Evolutionary conservation across 2,329 filamentous ascomycete species (phyloP).

Genomic region (Pseudocercospora musae): DNA sequence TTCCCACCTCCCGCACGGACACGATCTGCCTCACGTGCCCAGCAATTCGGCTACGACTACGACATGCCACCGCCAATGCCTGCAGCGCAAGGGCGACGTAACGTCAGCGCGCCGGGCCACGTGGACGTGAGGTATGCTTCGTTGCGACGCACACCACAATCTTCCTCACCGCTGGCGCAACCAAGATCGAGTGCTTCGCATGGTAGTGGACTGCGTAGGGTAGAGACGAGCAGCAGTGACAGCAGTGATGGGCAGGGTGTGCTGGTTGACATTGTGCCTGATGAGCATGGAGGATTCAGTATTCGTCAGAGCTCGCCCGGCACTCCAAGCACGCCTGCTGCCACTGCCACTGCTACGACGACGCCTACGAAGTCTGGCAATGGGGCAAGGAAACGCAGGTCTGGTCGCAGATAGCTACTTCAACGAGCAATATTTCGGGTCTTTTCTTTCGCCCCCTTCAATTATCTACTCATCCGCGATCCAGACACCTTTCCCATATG

Average conservation of each 20-base stretch:
- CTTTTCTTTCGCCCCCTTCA: too few relatives aligned
- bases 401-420: constrained; percentile 17
- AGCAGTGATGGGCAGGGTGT: constrained; percentile 32
- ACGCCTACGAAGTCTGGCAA: constrained; percentile 16
- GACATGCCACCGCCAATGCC: constrained; percentile 33
- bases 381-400: constrained; percentile 24
- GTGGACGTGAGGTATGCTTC: constrained; percentile 34
- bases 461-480: neutral
- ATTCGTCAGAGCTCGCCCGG: constrained; percentile 16
- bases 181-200: constrained; percentile 6
- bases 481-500: neutral
- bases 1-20: constrained; percentile 35
- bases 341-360: constrained; percentile 9
- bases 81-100: constrained; percentile 35
- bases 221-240: constrained; percentile 24
- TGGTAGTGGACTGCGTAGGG: constrained; percentile 24
- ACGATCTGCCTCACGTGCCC: constrained; percentile 39
- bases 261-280: constrained; percentile 29
- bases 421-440: neutral
- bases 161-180: constrained; percentile 24
- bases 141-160: constrained; percentile 28
- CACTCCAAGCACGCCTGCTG: constrained; percentile 11
- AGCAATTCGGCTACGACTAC: constrained; percentile 35
- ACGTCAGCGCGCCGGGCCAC: constrained; percentile 31
- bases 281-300: constrained; percentile 23